phyloP scores from a whole-genome alignment of 306 rosid genomes.

The Clitoria ternatea region DNA sequence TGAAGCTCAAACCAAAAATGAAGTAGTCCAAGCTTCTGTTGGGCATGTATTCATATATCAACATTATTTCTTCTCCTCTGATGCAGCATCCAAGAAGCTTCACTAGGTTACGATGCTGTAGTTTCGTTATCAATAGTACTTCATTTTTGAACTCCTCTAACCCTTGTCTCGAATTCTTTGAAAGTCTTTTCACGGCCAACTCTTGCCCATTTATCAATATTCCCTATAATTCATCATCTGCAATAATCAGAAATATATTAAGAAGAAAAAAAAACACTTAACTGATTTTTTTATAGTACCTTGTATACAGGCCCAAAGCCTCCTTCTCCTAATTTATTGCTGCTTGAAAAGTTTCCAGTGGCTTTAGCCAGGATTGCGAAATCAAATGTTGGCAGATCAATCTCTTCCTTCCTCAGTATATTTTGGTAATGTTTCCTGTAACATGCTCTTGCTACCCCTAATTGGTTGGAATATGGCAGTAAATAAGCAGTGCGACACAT shows the following conservation, averaged over 20 bases:
- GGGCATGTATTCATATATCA: constrained; percentile 18
- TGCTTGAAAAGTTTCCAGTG: constrained; percentile 32
- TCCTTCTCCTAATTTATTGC: constrained; percentile 37
- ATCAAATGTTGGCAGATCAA: constrained; percentile 29
- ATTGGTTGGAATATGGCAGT: background rate
- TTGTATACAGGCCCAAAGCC: constrained; percentile 43
- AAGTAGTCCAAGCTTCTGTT: constrained; percentile 15
- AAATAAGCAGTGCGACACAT: background rate
- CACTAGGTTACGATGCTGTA: constrained; percentile 18
- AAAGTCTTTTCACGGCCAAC: background rate
- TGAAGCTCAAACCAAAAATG: constrained; percentile 1
- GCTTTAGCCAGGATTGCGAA: constrained; percentile 25
- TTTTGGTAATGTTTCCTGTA: background rate
- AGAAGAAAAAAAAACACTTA: background rate
- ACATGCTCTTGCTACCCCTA: background rate
- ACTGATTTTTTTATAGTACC: background rate
- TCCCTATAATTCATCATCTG: background rate
- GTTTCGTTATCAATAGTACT: background rate
- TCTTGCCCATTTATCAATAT: background rate
- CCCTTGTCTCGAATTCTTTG: background rate
- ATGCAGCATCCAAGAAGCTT: constrained; percentile 17
- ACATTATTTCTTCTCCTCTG: background rate
- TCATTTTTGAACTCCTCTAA: constrained; percentile 13
- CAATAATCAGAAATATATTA: background rate
- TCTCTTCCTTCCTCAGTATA: constrained; percentile 12